These are phyloP conservation scores for Cladosporium oxysporum DNA, from an alignment of 2,329 filamentous ascomycete genomes.

Conservation along the genomic window DNA sequence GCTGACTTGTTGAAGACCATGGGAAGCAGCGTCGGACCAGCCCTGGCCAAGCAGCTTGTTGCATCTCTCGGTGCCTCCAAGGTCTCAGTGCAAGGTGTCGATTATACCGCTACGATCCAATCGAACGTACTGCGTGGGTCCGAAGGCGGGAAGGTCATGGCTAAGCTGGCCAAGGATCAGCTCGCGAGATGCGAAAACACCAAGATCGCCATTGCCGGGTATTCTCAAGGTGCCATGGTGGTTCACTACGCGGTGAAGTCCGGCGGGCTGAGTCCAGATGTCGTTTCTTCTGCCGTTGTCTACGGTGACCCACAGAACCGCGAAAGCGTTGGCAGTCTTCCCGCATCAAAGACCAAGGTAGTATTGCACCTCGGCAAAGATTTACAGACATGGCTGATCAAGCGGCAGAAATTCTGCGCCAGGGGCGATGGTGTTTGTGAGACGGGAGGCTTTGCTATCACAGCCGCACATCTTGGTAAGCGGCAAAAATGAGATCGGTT, in stretches of 20 bases:
- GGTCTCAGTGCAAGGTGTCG: constrained; percentile 56
- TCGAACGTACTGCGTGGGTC: constrained; percentile 26
- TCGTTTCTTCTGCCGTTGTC: constrained; percentile 29
- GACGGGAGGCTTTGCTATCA: constrained; percentile 22
- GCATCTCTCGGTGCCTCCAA: constrained; percentile 44
- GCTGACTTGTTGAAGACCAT: constrained; percentile 42
- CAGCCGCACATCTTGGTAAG: not conserved
- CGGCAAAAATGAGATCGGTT: not conserved
- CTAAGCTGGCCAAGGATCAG: constrained; percentile 26
- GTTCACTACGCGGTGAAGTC: constrained; percentile 27
- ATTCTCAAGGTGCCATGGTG: constrained; percentile 32
- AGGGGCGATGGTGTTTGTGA: constrained; percentile 34
- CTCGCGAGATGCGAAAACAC: constrained; percentile 30
- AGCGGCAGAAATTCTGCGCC: not conserved
- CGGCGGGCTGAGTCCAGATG: constrained; percentile 17
- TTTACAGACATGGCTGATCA: not conserved
- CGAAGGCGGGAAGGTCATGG: constrained; percentile 28
- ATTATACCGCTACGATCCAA: constrained; percentile 48
- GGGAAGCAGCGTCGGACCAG: constrained; percentile 52
- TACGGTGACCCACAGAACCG: constrained; percentile 36
- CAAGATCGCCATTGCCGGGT: constrained; percentile 32
- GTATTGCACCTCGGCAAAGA: not conserved
- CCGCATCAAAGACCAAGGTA: constrained; percentile 22
- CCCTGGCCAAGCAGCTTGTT: constrained; percentile 52
- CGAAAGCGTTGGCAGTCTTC: constrained; percentile 27